Evolutionary conservation across 345 rosid genomes (phyloP).

Genomic region (Eucalyptus leucophloia): DNA sequence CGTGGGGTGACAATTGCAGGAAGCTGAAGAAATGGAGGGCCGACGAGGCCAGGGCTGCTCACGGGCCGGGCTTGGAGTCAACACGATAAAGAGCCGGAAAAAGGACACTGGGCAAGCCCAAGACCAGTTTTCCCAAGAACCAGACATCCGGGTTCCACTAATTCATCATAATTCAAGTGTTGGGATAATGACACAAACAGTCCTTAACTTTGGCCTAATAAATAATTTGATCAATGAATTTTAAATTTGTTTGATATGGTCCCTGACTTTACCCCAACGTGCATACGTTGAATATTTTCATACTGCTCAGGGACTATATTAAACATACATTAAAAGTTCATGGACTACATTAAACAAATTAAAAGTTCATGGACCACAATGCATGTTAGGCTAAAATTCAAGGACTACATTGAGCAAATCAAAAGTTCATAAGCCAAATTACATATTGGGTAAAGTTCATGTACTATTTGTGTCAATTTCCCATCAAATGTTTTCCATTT

Average conservation of each 20-base stretch:
- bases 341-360: too few relatives aligned
- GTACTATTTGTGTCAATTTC: too few relatives aligned
- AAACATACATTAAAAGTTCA: too few relatives aligned
- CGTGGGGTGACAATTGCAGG: neutral
- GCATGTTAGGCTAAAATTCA: too few relatives aligned
- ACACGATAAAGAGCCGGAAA: neutral
- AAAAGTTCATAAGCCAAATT: too few relatives aligned
- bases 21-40: neutral
- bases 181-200: too few relatives aligned
- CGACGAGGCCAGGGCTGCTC: neutral
- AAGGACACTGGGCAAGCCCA: neutral
- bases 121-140: neutral
- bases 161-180: neutral
- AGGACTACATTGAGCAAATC: too few relatives aligned
- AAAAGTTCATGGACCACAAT: too few relatives aligned
- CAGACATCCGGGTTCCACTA: neutral
- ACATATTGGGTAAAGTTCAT: too few relatives aligned
- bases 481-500: neutral
- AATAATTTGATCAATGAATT: too few relatives aligned
- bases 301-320: fast-evolving
- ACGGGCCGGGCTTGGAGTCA: neutral
- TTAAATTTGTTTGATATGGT: fast-evolving
- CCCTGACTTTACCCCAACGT: fast-evolving
- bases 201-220: too few relatives aligned
- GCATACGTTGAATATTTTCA: too few relatives aligned